These are phyloP conservation scores for Phytophthora podocarpi DNA, from an alignment of 352 stramenopile genomes.

Conservation along the genomic window DNA sequence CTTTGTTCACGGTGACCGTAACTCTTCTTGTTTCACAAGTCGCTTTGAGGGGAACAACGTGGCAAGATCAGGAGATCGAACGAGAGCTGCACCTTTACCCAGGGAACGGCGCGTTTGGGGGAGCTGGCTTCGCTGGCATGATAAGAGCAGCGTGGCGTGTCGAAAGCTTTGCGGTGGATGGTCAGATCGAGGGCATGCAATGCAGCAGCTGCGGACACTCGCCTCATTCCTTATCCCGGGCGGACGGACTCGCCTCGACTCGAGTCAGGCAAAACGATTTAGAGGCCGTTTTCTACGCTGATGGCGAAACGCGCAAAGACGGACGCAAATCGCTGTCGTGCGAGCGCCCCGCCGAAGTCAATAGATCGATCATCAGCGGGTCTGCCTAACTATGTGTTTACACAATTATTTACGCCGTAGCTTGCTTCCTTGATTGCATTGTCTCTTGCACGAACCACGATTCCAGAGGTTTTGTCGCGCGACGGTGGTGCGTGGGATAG, in stretches of 20 bases:
- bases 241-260: too few relatives aligned
- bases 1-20: slow-evolving; percentile 16
- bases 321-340: slow-evolving; percentile 20
- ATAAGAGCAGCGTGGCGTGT: not conserved
- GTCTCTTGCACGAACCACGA: not conserved
- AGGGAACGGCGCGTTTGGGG: not conserved
- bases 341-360: not conserved
- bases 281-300: slow-evolving; percentile 17
- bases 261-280: slow-evolving; percentile 1
- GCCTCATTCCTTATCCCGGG: slow-evolving; percentile 21
- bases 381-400: too few relatives aligned
- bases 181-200: not conserved
- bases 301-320: slow-evolving; percentile 23
- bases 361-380: too few relatives aligned
- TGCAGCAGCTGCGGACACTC: slow-evolving; percentile 1
- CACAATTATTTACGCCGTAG: too few relatives aligned
- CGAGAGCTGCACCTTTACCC: slow-evolving; percentile 17
- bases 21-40: slow-evolving; percentile 31
- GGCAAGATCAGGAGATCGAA: slow-evolving; percentile 27
- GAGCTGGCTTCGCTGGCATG: not conserved
- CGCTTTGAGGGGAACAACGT: slow-evolving; percentile 23
- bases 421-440: not conserved
- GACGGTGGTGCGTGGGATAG: slow-evolving; percentile 1
- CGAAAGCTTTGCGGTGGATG: not conserved
- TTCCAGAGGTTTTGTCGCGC: slow-evolving; percentile 1